Evolutionary conservation across 1,139 yeast genomes (phyloP), one percentile per base, ranked within the genome.

Genomic region (Yamadazyma pseudoaaseri): DNA sequence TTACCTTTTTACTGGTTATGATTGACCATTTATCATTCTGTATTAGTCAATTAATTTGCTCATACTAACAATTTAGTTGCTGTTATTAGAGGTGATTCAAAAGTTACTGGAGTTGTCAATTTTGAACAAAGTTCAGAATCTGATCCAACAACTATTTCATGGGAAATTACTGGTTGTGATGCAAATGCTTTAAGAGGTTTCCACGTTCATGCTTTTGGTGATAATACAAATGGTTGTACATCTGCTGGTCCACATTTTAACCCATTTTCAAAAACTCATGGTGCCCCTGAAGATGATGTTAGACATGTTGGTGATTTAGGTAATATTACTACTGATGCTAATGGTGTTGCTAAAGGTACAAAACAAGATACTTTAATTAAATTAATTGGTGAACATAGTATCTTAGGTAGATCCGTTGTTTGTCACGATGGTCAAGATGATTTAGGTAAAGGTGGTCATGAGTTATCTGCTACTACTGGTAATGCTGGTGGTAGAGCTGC

Each of bases 201-300:
- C 96, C 98, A 92, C 76, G 72, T 92, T 60, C 98, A 92, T 70
- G 85, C 86, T 59, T 92, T 90, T 57, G 98, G 98, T 72, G 98
- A 92, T 75, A 87, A 89, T 79, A 89, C 97, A 70, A 90, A 92
- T 62, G 97, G 98, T 45, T 90, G 97, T 72, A 89, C 96, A 43
- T 87, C 97, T 47, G 97, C 98, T 38, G 98, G 98, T 56, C 96
- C 97, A 41, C 98, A 92, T 71, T 90, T 87, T 81, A 92, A 92
- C 78, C 97, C 97, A 48, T 85, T 84, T 63, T 72, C 77, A 49
- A 82, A 84, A 73, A 77, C 79, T 49, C 98, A 92, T 65, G 98
- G 98, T 68, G 89, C 94, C 41, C 97, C 97, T 64, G 81, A 79
- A 56, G 96, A 84, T 56, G 86, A 79, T 50, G 70, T 58, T 52